Percentiles rank a stretch among this genome's conserved stretches.
These are phyloP conservation scores for Aspergillus fumigatiaffinis DNA, from an alignment of 2,329 filamentous ascomycete genomes.

Conservation along the genomic window DNA sequence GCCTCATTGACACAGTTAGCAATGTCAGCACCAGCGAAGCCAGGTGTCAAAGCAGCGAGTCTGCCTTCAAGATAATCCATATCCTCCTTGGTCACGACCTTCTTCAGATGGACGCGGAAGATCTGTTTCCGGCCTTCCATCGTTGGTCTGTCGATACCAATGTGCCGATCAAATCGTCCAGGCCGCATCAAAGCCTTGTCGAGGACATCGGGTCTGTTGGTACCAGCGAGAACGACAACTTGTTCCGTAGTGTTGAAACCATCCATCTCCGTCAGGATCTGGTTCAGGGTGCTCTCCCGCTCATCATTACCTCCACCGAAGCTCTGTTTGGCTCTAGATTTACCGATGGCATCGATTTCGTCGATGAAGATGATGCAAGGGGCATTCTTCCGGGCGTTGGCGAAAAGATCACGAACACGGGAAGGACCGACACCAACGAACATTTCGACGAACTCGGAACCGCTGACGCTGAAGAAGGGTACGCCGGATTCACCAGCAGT, in stretches of 20 bases:
- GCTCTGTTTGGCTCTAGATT: slow-evolving; percentile 76
- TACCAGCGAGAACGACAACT: slow-evolving; percentile 93
- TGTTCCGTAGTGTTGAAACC: slow-evolving; percentile 97
- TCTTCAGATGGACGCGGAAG: slow-evolving; percentile 88
- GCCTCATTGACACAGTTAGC: slow-evolving; percentile 98
- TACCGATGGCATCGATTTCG: slow-evolving; percentile 96
- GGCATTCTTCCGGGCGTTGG: slow-evolving; percentile 89
- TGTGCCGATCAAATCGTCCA: slow-evolving; percentile 94
- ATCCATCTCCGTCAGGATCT: slow-evolving; percentile 99
- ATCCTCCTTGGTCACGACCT: slow-evolving; percentile 91
- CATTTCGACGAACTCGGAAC: slow-evolving; percentile 99
- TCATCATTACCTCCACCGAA: slow-evolving; percentile 94
- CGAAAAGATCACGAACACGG: slow-evolving; percentile 88
- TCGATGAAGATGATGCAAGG: slow-evolving; percentile 99
- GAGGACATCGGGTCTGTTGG: slow-evolving; percentile 89
- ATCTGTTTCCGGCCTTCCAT: slow-evolving; percentile 97
- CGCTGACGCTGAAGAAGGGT: slow-evolving; percentile 96
- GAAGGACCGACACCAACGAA: slow-evolving; percentile 98
- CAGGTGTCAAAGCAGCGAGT: slow-evolving; percentile 86
- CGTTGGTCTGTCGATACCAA: slow-evolving; percentile 88
- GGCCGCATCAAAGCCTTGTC: slow-evolving; percentile 96
- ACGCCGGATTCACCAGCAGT: slow-evolving; percentile 96
- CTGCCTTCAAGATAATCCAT: slow-evolving; percentile 82
- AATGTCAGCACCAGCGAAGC: slow-evolving; percentile 96
- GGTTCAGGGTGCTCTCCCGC: slow-evolving; percentile 92